These are phyloP conservation scores for Colletotrichum nymphaeae DNA, from an alignment of 2,329 filamentous ascomycete species.

Conservation along the genomic window DNA sequence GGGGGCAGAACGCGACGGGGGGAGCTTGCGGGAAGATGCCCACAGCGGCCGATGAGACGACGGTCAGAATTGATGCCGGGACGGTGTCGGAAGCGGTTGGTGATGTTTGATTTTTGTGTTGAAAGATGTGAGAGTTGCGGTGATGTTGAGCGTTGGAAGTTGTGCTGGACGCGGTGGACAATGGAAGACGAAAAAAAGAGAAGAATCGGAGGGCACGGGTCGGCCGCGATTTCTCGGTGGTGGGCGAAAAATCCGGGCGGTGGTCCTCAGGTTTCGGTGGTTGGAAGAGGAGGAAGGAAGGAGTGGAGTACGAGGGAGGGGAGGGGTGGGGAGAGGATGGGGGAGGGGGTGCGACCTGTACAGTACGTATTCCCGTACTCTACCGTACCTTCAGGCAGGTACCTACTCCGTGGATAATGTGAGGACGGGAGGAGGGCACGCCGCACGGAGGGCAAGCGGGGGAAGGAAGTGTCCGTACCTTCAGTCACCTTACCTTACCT, in stretches of 20 bases:
- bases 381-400: neutral
- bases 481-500: no score
- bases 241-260: conserved; percentile 33
- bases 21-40: neutral
- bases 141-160: no score
- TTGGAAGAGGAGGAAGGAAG: neutral
- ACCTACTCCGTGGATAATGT: no score
- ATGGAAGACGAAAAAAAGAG: neutral
- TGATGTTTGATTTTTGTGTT: neutral
- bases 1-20: neutral
- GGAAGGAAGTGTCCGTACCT: no score
- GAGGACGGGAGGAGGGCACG: neutral
- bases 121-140: neutral
- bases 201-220: conserved; percentile 27
- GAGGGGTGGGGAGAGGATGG: neutral
- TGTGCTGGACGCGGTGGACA: neutral
- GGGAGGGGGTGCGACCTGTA: neutral
- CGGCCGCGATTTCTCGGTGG: conserved; percentile 35
- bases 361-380: no score
- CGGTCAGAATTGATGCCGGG: neutral
- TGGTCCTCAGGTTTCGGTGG: conserved; percentile 22
- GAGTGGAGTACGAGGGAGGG: neutral
- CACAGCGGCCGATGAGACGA: neutral
- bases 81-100: neutral
- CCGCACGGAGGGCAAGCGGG: neutral